These are phyloP conservation scores for Macadamia integrifolia DNA, from an alignment of 164 flowering plant species.

Conservation along the genomic window DNA sequence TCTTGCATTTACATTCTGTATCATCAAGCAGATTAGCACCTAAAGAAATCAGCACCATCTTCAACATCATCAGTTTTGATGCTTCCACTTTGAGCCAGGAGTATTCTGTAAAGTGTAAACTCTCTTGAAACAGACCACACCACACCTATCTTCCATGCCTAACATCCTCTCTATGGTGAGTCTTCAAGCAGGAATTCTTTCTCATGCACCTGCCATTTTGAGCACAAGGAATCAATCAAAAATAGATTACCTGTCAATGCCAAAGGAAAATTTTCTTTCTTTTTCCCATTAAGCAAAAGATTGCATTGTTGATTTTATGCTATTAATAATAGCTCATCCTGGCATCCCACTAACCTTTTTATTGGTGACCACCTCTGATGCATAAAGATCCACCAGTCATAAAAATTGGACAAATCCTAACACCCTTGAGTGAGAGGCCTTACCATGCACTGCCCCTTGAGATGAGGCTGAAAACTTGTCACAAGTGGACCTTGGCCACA, in stretches of 20 bases:
- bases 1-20: neutral
- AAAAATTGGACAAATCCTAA: too few relatives aligned
- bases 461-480: too few relatives aligned
- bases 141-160: slow-evolving; percentile 65
- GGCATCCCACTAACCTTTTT: too few relatives aligned
- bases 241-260: neutral
- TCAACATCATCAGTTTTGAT: slow-evolving; percentile 86
- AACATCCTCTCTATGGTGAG: slow-evolving; percentile 54
- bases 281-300: neutral
- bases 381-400: too few relatives aligned
- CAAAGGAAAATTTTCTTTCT: neutral
- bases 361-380: too few relatives aligned
- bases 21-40: slow-evolving; percentile 3
- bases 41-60: slow-evolving; percentile 82
- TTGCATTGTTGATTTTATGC: too few relatives aligned
- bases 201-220: slow-evolving; percentile 65
- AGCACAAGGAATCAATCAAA: neutral
- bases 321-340: too few relatives aligned
- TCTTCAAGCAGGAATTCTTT: slow-evolving; percentile 85
- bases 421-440: too few relatives aligned
- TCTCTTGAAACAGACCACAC: slow-evolving; percentile 90
- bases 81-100: slow-evolving; percentile 80
- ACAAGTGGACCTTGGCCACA: too few relatives aligned
- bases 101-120: slow-evolving; percentile 60
- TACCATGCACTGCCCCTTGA: too few relatives aligned